These are phyloP conservation scores for Sugiyamaella japonica DNA, from an alignment of 1,139 yeast genomes.

Conservation along the genomic window DNA sequence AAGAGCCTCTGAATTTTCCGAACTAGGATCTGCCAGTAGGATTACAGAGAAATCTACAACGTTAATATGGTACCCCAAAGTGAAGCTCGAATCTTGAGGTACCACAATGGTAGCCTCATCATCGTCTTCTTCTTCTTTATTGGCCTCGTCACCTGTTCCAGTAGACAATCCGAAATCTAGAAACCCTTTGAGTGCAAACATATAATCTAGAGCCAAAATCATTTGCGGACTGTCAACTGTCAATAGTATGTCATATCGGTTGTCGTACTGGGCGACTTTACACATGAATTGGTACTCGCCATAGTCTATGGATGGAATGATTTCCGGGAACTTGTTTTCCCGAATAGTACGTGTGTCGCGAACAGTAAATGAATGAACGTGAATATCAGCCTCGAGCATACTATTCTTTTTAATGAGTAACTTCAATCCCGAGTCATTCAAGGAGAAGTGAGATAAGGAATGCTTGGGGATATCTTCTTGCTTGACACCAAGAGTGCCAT, in stretches of 20 bases:
- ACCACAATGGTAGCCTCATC: slow-evolving; percentile 18
- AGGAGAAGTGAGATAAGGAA: slow-evolving; percentile 61
- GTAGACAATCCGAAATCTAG: slow-evolving; percentile 47
- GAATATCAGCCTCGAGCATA: slow-evolving; percentile 59
- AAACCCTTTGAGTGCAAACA: slow-evolving; percentile 73
- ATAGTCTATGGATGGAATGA: slow-evolving; percentile 69
- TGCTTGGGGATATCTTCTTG: slow-evolving; percentile 39
- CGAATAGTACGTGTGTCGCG: slow-evolving; percentile 65
- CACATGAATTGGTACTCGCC: slow-evolving; percentile 74
- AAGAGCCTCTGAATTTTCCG: slow-evolving; percentile 74
- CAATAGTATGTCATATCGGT: slow-evolving; percentile 53
- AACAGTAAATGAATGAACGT: slow-evolving; percentile 72
- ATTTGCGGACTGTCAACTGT: slow-evolving; percentile 79
- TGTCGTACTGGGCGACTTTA: slow-evolving; percentile 46
- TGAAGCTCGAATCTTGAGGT: not conserved
- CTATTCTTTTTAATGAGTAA: slow-evolving; percentile 56
- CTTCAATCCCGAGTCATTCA: slow-evolving; percentile 57
- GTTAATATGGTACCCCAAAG: slow-evolving; percentile 54
- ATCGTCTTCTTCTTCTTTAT: slow-evolving; percentile 19
- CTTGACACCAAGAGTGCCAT: slow-evolving; percentile 49
- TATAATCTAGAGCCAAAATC: slow-evolving; percentile 80
- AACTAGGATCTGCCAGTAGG: slow-evolving; percentile 76
- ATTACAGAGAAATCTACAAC: slow-evolving; percentile 78
- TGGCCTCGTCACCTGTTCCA: slow-evolving; percentile 18
- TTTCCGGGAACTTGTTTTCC: slow-evolving; percentile 70